A percentile compares a stretch with the other conserved stretches of the same genome.
These are phyloP conservation scores for Colletotrichum tropicicola DNA, from an alignment of 2,329 filamentous ascomycete genomes.

Conservation along the genomic window DNA sequence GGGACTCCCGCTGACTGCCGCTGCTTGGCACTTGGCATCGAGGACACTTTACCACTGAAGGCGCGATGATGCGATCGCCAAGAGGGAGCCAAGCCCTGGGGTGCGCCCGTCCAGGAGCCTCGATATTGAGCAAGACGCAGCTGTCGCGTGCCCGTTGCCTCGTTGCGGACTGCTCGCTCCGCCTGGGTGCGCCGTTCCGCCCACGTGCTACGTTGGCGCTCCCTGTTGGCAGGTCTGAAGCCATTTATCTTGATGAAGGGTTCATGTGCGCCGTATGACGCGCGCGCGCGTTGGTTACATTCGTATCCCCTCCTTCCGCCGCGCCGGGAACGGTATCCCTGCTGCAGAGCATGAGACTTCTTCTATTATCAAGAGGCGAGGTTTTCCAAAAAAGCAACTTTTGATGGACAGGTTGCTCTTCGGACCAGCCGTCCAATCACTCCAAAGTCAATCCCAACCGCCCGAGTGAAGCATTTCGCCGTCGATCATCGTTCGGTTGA, in stretches of 20 bases:
- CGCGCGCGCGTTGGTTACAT: background rate
- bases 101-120: background rate
- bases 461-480: no score
- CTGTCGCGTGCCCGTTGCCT: constrained; percentile 27
- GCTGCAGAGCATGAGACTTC: no score
- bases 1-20: constrained; percentile 19
- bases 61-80: constrained; percentile 14
- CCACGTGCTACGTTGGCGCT: constrained; percentile 13
- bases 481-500: no score
- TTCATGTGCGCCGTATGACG: background rate
- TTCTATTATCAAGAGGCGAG: no score
- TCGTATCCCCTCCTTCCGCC: background rate
- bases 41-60: background rate
- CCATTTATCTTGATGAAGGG: background rate
- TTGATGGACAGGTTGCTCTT: no score
- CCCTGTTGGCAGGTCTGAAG: constrained; percentile 2
- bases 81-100: constrained; percentile 13
- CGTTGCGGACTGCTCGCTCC: background rate
- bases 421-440: no score
- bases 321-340: background rate
- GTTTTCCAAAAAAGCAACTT: no score
- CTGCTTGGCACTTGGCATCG: constrained; percentile 29
- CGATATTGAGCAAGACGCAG: constrained; percentile 1
- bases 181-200: background rate
- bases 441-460: no score